These are phyloP conservation scores for Spergularia marina DNA, from an alignment of 148 eudicot species.

Conservation along the genomic window DNA sequence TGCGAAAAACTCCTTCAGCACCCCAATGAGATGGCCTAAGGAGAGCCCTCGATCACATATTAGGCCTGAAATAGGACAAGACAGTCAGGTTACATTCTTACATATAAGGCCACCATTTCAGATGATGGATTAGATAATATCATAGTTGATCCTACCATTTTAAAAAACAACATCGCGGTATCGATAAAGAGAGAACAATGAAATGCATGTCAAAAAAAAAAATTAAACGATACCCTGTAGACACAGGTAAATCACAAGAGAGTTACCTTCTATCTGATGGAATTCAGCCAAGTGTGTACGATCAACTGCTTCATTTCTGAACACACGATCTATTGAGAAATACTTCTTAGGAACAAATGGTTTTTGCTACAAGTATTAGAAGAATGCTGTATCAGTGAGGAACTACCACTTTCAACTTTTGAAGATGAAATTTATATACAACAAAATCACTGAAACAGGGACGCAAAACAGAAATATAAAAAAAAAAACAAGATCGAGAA, in stretches of 20 bases:
- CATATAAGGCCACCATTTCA: neutral
- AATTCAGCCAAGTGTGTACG: conserved; percentile 97
- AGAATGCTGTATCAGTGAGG: neutral
- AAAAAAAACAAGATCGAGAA: neutral
- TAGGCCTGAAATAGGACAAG: conserved; percentile 50
- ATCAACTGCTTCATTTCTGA: conserved; percentile 98
- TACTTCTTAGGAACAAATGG: conserved; percentile 75
- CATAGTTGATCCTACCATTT: neutral
- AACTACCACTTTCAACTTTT: neutral
- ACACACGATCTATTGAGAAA: conserved; percentile 91
- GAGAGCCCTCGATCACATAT: conserved; percentile 89
- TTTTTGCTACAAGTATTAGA: conserved; percentile 41
- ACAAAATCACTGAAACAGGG: neutral
- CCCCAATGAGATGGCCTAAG: conserved; percentile 90
- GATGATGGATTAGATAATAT: neutral
- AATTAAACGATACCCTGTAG: neutral
- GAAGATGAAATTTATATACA: neutral
- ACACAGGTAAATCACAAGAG: neutral
- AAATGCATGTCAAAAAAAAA: neutral
- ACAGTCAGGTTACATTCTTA: neutral
- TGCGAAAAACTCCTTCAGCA: conserved; percentile 77
- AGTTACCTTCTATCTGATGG: conserved; percentile 91
- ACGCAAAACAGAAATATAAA: neutral
- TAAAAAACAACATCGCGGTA: neutral
- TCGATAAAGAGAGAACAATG: neutral